Base-by-base conservation (phyloP, 2,329 filamentous ascomycete genomes). In the Apiospora aurea region DNA sequence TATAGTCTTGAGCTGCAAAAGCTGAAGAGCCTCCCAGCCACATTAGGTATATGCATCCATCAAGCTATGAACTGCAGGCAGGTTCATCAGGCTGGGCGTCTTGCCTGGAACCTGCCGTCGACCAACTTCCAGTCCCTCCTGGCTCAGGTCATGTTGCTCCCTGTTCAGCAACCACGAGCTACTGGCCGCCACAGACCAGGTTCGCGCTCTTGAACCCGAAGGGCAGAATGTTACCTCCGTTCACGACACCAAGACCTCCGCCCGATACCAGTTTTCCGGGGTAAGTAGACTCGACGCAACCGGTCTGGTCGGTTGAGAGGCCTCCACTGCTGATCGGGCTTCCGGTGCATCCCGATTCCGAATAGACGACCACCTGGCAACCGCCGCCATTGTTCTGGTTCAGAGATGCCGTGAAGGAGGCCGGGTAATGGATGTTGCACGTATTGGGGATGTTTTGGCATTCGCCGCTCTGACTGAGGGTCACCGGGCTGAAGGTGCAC, bases 11-110 rank as follows among this genome's bases (percentile, higher is more conserved):
- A 61, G 29, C 18, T 38, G 53, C 29, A 61, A 61, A 61, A 34
- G 53, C 53, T 61, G 53, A 61, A 61, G 53, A 61, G 53, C 53
- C 53, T 61, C 16, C 53, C 53, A 61, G 29, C 53, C 53, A 18
- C 18, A 61, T 38, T n/a, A 49, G 21, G 18, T n/a, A 49, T n/a
- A 49, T 10, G 46, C 46, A 38, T 61, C 16, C 29, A 61, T 34
- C 26, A 26, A 13, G n/a, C 8, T 21, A 18, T n/a, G 53, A n/a
- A 61, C 26, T 61, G 53, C 53, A 38, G 13, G 41, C 1, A 38
- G 53, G 29, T 38, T 61, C 29, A 38, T 38, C 53, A 61, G 53
- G 18, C 53, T 61, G 53, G 53, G 29, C 38, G 53, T 61, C 16
- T 61, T 61, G 29, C 53, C 53, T 61, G 53, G 53, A 21, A 38